phyloP scores from a whole-genome alignment of 768 basidiomycete species.

The Leccinum longicurvipes region DNA sequence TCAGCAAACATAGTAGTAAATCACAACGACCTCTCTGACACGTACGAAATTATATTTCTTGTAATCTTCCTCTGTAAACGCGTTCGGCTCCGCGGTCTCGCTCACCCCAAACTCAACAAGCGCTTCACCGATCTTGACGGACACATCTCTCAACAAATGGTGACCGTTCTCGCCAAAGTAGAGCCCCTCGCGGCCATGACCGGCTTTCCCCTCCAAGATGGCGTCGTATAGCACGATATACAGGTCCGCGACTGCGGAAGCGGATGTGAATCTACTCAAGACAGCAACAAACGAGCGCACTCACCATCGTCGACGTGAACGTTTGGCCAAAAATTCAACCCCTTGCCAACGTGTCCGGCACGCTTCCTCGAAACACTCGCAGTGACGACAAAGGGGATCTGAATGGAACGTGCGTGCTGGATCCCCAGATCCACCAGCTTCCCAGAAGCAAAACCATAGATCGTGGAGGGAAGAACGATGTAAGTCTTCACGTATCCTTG shows the following conservation, averaged over 20 bases:
- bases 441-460: conserved; percentile 55
- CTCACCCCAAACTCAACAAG: conserved; percentile 18
- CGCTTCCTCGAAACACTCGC: conserved; percentile 46
- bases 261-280: neutral
- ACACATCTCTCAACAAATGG: conserved; percentile 43
- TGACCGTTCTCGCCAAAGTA: conserved; percentile 57
- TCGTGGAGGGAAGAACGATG: conserved; percentile 52
- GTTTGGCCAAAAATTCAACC: conserved; percentile 60
- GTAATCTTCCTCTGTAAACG: conserved; percentile 36
- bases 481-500: conserved; percentile 29
- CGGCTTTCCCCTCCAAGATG: conserved; percentile 17
- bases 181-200: conserved; percentile 41
- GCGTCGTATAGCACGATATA: conserved; percentile 45
- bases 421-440: conserved; percentile 41
- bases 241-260: conserved; percentile 32
- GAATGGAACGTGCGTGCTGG: conserved; percentile 51
- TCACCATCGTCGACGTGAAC: conserved; percentile 49
- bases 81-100: conserved; percentile 32
- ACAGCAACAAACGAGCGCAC: neutral
- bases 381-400: conserved; percentile 49
- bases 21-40: neutral
- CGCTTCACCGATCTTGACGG: conserved; percentile 38
- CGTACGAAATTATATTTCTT: conserved; percentile 5
- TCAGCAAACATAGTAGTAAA: neutral
- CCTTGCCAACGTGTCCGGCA: conserved; percentile 58